Evolutionary conservation across 225 moss, liverwort and hornwort species (phyloP), one percentile per base, ranked within the genome.

Genomic region (Asterella californica): DNA sequence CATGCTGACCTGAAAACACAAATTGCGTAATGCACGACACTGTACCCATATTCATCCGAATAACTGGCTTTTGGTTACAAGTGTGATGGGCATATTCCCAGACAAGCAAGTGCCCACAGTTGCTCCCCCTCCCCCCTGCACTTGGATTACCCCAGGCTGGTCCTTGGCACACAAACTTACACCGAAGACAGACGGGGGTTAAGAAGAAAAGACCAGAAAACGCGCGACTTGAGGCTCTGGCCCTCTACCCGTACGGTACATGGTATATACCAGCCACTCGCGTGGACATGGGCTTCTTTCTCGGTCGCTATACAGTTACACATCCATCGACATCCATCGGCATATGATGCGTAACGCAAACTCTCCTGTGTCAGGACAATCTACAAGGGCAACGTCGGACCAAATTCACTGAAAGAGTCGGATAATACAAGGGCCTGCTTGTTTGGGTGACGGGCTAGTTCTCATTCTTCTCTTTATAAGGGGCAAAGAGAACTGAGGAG

Each of bases 401-500:
- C 37, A 72, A 53, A 65, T 72, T 70, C 76, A 63, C 76, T 79
- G 25, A 0, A 45, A 79, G 68, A 38, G 49, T 61, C 68, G 15
- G 74, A 70, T 22, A 75, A 55, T 75, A 65, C 70, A 78, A 74
- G 32, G 38, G 75, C 59, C 74, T 57, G 81, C 70, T 46, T 30
- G 52, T 69, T 72, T 17, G 15, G 15, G n/a, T 69, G 32, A 25
- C 81, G 74, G 78, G 8, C 79, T 95, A 93, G 61, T 93, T 85
- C 81, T 90, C 92, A 62, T 91, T 79, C 79, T 85, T 78, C 85
- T 88, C 82, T 67, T 84, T 74, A 60, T 92, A 96, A 14, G 92
- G 95, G 78, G 95, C 90, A 86, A 96, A 96, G 84, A 96, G 91
- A 81, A 96, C 89, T 64, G 95, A 93, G 18, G 95, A 93, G 79